phyloP scores from a whole-genome alignment of 202 grass and related monocot species.

The Schoenoplectus tabernaemontani region DNA sequence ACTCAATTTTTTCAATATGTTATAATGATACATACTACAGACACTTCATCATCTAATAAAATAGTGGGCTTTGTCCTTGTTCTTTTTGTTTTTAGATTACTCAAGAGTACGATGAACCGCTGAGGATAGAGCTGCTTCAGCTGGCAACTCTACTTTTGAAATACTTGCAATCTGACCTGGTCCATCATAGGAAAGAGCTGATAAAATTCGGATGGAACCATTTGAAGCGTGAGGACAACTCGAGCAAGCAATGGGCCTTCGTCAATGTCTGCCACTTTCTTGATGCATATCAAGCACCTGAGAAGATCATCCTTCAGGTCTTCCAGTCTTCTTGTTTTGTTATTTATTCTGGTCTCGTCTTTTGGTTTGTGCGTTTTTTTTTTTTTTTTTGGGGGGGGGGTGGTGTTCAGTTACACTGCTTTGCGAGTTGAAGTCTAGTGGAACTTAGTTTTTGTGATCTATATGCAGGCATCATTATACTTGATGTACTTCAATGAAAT shows the following conservation, averaged over 20 bases:
- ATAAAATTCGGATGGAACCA: slow-evolving; percentile 99
- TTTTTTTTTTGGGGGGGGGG: background rate
- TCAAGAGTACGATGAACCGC: slow-evolving; percentile 88
- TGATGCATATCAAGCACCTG: slow-evolving; percentile 96
- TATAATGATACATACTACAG: background rate
- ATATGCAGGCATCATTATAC: background rate
- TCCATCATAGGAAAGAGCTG: slow-evolving; percentile 95
- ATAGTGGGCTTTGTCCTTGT: background rate
- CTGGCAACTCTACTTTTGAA: slow-evolving; percentile 97
- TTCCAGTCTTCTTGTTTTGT: background rate
- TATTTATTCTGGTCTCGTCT: too few species aligned
- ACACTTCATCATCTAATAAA: background rate
- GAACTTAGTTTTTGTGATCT: background rate
- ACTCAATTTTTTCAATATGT: slow-evolving; percentile 17
- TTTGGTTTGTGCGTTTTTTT: too few species aligned
- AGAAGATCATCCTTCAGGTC: slow-evolving; percentile 99
- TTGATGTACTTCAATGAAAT: background rate
- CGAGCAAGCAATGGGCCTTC: slow-evolving; percentile 99
- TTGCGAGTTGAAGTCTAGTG: background rate
- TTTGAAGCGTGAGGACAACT: slow-evolving; percentile 99
- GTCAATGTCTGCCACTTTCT: slow-evolving; percentile 99
- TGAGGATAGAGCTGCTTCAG: slow-evolving; percentile 98
- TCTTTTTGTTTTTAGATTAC: slow-evolving; percentile 64
- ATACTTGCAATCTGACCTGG: slow-evolving; percentile 93
- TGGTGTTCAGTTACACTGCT: background rate